phyloP scores from a whole-genome alignment of 2,329 filamentous ascomycete genomes.

The Epichloe elymi region DNA sequence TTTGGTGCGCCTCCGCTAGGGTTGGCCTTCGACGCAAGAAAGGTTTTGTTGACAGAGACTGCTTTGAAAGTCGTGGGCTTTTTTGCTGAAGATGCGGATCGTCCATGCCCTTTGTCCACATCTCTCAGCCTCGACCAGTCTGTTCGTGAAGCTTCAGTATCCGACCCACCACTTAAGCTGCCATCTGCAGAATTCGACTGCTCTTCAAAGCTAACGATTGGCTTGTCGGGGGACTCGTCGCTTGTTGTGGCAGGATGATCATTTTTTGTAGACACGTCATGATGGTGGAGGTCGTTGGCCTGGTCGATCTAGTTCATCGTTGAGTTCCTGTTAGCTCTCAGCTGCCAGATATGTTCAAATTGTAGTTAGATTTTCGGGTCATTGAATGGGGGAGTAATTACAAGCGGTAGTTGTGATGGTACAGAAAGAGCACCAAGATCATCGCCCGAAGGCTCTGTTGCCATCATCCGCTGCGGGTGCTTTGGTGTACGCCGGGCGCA shows the following conservation, averaged over 20 bases:
- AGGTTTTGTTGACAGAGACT: conserved; percentile 74
- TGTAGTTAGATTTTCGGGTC: not conserved
- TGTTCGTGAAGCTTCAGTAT: conserved; percentile 56
- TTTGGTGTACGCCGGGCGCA: conserved; percentile 16
- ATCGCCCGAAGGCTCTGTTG: conserved; percentile 45
- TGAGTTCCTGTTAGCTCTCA: not conserved
- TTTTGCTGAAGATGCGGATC: conserved; percentile 50
- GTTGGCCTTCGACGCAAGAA: conserved; percentile 57
- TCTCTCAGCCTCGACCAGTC: conserved; percentile 41
- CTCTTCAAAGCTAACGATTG: conserved; percentile 44
- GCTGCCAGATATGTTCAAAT: not conserved
- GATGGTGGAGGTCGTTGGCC: conserved; percentile 32
- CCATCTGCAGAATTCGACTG: conserved; percentile 49
- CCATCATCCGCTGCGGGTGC: conserved; percentile 42
- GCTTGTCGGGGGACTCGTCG: conserved; percentile 42
- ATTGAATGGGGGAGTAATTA: conserved; percentile 14
- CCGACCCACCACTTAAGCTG: conserved; percentile 61
- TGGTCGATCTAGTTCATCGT: conserved; percentile 18
- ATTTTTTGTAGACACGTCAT: conserved; percentile 33
- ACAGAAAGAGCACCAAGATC: conserved; percentile 41
- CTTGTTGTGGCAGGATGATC: conserved; percentile 25
- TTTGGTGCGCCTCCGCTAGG: conserved; percentile 32
- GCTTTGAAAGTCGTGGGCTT: conserved; percentile 72
- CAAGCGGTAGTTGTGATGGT: conserved; percentile 31
- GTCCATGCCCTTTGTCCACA: conserved; percentile 45